These are phyloP conservation scores for Metschnikowia similis DNA, from an alignment of 805 yeast genomes.

Conservation along the genomic window DNA sequence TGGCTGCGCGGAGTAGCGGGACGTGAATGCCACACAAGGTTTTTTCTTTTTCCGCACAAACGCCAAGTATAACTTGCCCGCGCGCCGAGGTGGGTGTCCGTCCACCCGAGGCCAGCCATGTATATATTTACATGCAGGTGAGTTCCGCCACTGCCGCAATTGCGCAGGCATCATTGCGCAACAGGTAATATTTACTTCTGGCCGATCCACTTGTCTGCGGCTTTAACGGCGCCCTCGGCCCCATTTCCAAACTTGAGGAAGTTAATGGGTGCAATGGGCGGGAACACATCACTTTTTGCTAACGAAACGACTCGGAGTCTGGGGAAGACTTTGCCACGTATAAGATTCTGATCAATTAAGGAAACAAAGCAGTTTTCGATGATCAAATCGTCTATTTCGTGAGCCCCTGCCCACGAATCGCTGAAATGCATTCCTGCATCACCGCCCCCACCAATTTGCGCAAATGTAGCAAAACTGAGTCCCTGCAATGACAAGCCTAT, in stretches of 20 bases:
- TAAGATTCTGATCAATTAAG: conserved; percentile 49
- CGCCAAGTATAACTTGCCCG: background rate
- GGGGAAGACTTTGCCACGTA: conserved; percentile 50
- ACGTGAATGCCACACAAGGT: conserved; percentile 2
- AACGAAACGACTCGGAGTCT: conserved; percentile 37
- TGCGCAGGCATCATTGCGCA: background rate
- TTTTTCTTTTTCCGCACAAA: conserved; percentile 1
- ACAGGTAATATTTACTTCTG: background rate
- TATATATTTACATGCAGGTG: background rate
- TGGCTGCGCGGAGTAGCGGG: conserved; percentile 6
- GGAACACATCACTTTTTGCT: conserved; percentile 42
- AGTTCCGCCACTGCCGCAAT: background rate
- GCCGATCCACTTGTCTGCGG: conserved; percentile 17
- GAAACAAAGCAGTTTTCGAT: conserved; percentile 49
- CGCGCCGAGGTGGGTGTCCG: background rate
- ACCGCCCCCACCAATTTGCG: background rate
- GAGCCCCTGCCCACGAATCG: background rate
- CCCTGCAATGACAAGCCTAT: conserved; percentile 16
- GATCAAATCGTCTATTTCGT: conserved; percentile 31
- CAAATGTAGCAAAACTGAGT: conserved; percentile 9
- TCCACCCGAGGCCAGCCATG: background rate
- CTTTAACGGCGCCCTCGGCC: conserved; percentile 8
- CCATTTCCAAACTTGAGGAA: conserved; percentile 17
- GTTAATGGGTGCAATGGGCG: conserved; percentile 23
- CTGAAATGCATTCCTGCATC: background rate